Percentiles rank a stretch among this genome's conserved stretches.
Evolutionary conservation across 2,329 filamentous ascomycete species (phyloP).

Genomic region (Phialemoniopsis sp.): DNA sequence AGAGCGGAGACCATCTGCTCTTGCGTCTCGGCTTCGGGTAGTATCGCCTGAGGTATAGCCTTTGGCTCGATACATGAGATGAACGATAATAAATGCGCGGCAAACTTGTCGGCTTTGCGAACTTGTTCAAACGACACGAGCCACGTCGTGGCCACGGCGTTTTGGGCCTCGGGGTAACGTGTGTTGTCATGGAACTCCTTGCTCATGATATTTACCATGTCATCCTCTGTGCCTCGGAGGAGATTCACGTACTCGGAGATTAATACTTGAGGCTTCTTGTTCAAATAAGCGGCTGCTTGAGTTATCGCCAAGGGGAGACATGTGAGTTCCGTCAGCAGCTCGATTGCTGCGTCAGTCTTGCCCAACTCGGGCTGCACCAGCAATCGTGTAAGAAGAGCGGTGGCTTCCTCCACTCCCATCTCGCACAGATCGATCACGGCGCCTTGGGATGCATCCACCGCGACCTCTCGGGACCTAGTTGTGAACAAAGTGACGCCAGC

Average conservation of each 20-base stretch:
- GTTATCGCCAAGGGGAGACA: conserved; percentile 34
- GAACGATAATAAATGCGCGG: conserved; percentile 30
- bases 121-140: conserved; percentile 35
- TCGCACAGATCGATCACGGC: conserved; percentile 17
- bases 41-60: conserved; percentile 28
- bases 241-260: conserved; percentile 26
- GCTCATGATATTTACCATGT: conserved; percentile 23
- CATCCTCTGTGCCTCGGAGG: conserved; percentile 20
- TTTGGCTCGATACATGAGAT: conserved; percentile 33
- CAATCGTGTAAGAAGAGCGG: too few relatives aligned
- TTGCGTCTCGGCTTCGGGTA: conserved; percentile 12
- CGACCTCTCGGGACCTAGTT: conserved; percentile 22
- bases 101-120: conserved; percentile 14
- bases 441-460: conserved; percentile 15
- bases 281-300: conserved; percentile 35
- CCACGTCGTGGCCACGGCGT: conserved; percentile 32
- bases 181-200: conserved; percentile 25
- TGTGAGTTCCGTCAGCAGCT: conserved; percentile 24
- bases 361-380: too few relatives aligned
- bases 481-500: conserved; percentile 26
- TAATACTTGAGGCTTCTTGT: conserved; percentile 13
- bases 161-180: conserved; percentile 21
- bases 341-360: too few relatives aligned
- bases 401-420: too few relatives aligned
- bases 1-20: conserved; percentile 17